Conservation (phyloP, 768 basidiomycete species). For the Podaxis carcinomalis region DNA sequence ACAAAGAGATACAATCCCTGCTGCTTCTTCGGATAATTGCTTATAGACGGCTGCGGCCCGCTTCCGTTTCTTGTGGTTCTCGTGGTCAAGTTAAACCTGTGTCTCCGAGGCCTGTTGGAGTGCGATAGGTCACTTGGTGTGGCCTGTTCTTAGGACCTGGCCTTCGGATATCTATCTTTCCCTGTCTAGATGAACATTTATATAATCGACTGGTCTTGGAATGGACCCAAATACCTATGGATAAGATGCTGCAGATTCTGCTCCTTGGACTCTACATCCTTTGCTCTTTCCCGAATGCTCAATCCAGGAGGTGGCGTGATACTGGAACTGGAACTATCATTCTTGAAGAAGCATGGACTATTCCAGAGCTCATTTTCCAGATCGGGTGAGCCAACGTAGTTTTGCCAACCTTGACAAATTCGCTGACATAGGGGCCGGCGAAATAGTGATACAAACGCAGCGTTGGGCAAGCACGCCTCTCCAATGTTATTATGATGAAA, state of each 20-base stretch:
- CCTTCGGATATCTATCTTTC: not conserved
- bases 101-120: not conserved
- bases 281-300: not conserved
- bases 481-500: not conserved
- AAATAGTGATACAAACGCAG: slow-evolving; percentile 15
- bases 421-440: not conserved
- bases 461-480: slow-evolving; percentile 15
- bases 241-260: slow-evolving; percentile 1
- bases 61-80: not conserved
- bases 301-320: slow-evolving; percentile 24
- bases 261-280: not conserved
- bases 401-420: not conserved
- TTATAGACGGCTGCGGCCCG: not conserved
- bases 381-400: slow-evolving; percentile 17
- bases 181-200: not conserved
- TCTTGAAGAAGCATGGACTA: slow-evolving; percentile 38
- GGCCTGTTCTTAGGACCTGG: not conserved
- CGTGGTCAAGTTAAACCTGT: not conserved
- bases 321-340: slow-evolving; percentile 32
- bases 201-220: not conserved
- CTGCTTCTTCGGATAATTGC: not conserved
- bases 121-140: not conserved
- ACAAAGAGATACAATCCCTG: too few relatives aligned
- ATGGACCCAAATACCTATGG: not conserved
- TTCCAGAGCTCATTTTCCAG: slow-evolving; percentile 25